Conservation (phyloP, 1,139 yeast genomes). For the Diutina sp. region DNA sequence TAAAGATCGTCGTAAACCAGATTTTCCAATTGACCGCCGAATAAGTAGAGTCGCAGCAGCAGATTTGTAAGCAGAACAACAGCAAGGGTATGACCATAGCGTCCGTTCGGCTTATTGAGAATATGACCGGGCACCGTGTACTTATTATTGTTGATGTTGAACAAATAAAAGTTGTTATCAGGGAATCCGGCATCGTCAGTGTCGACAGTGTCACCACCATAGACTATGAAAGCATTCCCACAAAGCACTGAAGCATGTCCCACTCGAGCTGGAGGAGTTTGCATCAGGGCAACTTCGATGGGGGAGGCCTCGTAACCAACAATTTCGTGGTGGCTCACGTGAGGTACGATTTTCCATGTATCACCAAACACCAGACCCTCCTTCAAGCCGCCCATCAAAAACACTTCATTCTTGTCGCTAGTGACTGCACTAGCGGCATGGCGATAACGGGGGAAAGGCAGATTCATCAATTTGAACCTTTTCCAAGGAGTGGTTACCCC, state of each 20-base stretch:
- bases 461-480: slow-evolving; percentile 51
- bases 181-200: slow-evolving; percentile 72
- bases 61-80: slow-evolving; percentile 47
- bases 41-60: slow-evolving; percentile 67
- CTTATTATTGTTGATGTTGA: slow-evolving; percentile 79
- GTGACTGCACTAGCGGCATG: slow-evolving; percentile 73
- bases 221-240: slow-evolving; percentile 90
- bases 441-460: slow-evolving; percentile 91
- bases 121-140: slow-evolving; percentile 84
- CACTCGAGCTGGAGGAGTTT: slow-evolving; percentile 87
- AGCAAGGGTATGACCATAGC: slow-evolving; percentile 83
- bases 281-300: slow-evolving; percentile 39
- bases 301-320: slow-evolving; percentile 41
- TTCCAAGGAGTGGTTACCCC: slow-evolving; percentile 53
- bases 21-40: slow-evolving; percentile 94
- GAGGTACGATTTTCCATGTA: slow-evolving; percentile 66
- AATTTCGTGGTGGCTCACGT: slow-evolving; percentile 15
- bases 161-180: slow-evolving; percentile 77
- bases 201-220: slow-evolving; percentile 93
- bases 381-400: slow-evolving; percentile 89
- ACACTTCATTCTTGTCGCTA: slow-evolving; percentile 74
- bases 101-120: slow-evolving; percentile 77
- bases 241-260: slow-evolving; percentile 90
- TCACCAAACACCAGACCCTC: slow-evolving; percentile 92
- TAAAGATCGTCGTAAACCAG: slow-evolving; percentile 76